Base-by-base conservation (phyloP, 176 grass and related monocot species). In the Areca catechu region DNA sequence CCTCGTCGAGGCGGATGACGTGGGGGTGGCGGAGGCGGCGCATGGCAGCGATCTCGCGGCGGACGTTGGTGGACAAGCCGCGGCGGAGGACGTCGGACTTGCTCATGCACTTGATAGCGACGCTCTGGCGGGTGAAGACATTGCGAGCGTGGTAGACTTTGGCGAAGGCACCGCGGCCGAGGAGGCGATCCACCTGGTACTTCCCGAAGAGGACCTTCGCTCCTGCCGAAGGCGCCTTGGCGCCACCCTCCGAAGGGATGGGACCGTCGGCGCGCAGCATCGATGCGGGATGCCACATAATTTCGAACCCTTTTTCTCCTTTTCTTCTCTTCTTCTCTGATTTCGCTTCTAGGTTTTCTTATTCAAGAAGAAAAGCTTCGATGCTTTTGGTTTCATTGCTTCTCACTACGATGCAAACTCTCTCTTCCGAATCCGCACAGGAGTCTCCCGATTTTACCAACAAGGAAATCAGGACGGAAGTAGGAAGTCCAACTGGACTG, bases 1-100 rank as follows among this genome's bases (percentile, higher is more conserved):
- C 62, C 62, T 65, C 62, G 16, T 51, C 20, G 5, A 65, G 62
- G 62, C 62, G 62, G 62, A 65, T 21, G 62, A 65, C 25, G 48
- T 65, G 48, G 16, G 48, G 62, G 62, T 65, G 62, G 16, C 23
- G 62, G 20, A 65, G 48, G 48, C 47, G 48, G 22, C 62, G 62
- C 22, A 65, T 47, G 62, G 48, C 62, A 16, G 48, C 49, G 9
- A 65, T 65, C 62, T 65, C 62, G 48, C 62, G 62, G 37, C 49
- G 22, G 62, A 65, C 23, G 48, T 15, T 27, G 56, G 4, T 9
- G 15, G 23, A 15, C 24, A 25, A 7, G 10, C 79, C 58, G 34
- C 6, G 14, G 60, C 37, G 37, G 17, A 19, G 30, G 60, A 62
- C 15, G 5, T 19, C 5, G 6, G 6, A 19, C 27, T 22, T 62